Evolutionary conservation across 2,329 filamentous ascomycete species (phyloP).

Genomic region (Exophiala viscosa): DNA sequence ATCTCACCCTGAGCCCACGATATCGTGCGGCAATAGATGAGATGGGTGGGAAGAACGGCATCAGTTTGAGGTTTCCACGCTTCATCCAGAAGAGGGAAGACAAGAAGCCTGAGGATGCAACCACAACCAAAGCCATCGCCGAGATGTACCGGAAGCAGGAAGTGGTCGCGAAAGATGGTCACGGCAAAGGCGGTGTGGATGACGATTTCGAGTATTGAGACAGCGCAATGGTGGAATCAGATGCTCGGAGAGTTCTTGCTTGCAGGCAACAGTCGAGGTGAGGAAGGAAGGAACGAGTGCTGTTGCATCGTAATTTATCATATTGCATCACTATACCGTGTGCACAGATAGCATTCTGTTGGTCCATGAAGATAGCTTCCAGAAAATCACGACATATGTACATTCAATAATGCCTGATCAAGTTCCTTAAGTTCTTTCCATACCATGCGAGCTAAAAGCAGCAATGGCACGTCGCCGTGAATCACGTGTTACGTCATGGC

Average conservation of each 20-base stretch:
- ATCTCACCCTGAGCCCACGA: slow-evolving; percentile 84
- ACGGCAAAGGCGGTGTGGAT: slow-evolving; percentile 76
- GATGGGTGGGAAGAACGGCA: slow-evolving; percentile 67
- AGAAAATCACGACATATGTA: too few species aligned
- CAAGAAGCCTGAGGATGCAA: slow-evolving; percentile 92
- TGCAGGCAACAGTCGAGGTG: too few species aligned
- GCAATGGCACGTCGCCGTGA: neutral
- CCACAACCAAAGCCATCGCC: slow-evolving; percentile 75
- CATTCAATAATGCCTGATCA: too few species aligned
- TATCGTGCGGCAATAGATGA: slow-evolving; percentile 89
- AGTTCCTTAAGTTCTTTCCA: too few species aligned
- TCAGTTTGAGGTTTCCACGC: slow-evolving; percentile 84
- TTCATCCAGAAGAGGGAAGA: slow-evolving; percentile 92
- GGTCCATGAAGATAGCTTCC: too few species aligned
- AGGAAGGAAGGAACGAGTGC: too few species aligned
- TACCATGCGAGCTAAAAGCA: neutral
- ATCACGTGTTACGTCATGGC: neutral
- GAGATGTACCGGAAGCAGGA: slow-evolving; percentile 98
- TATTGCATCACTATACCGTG: too few species aligned
- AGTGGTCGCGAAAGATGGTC: slow-evolving; percentile 77
- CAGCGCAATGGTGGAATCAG: slow-evolving; percentile 8
- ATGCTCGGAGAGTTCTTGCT: too few species aligned
- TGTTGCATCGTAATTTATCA: too few species aligned
- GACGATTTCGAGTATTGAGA: slow-evolving; percentile 94
- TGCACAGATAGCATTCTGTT: too few species aligned